Base-by-base conservation (phyloP, 2,329 filamentous ascomycete genomes). In the Pyrenophora seminiperda region DNA sequence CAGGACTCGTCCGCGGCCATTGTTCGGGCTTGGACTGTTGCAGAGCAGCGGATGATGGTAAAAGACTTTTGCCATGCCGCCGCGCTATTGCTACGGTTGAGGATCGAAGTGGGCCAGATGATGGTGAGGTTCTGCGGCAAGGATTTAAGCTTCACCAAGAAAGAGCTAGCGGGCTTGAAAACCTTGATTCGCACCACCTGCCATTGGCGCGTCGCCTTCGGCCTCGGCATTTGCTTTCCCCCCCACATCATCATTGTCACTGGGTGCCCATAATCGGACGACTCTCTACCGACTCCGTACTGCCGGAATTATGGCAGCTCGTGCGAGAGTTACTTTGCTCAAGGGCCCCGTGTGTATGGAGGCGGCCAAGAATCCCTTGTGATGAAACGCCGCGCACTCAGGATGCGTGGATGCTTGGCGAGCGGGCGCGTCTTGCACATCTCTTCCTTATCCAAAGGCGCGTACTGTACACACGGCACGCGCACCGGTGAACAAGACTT, bases 1-100 rank as follows among this genome's bases (percentile, higher is more conserved):
- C 44, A 45, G 31, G 41, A 17, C 30, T 29, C n/a, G 39, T 19
- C 19, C 14, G 49, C 49, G 44, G 46, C 45, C 34, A 55, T 53
- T 53, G 37, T 48, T 52, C 43, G 50, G 45, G 49, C 29, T 50
- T 32, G 52, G 34, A 34, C 34, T 41, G 37, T 38, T 50, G 33
- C 30, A 40, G 17, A 20, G 34, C 34, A 46, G 54, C 50, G 56
- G 53, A 48, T 55, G 54, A 50, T 44, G 53, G 41, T 44, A 54
- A 54, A 55, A 48, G 41, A 36, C n/a, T 32, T 37, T 47, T 45
- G 44, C 42, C 47, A 39, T 43, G 41, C 27, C 18, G 47, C 34
- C 39, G 36, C 56, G 53, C 56, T 59, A 61, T 53, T 10, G 30
- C 36, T 27, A 13, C 19, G 43, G 48, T 52, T 52, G 52, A 52